Evolutionary conservation across 2,329 filamentous ascomycete species (phyloP).

Genomic region (Aspergillus uvarum): DNA sequence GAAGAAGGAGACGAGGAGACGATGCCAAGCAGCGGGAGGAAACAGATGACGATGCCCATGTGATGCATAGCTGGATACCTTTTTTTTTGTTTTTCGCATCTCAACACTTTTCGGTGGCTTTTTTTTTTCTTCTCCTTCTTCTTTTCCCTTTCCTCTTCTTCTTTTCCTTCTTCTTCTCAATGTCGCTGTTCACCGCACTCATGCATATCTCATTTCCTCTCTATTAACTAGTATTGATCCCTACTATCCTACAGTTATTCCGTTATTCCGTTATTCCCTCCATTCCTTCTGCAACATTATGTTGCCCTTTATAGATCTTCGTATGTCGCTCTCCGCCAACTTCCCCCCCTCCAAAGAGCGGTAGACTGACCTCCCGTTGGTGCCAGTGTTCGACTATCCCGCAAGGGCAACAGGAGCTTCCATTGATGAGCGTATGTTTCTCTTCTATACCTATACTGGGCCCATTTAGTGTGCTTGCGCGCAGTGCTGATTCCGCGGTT

Average conservation of each 20-base stretch:
- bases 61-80: no score
- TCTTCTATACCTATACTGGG: background rate
- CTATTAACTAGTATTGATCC: background rate
- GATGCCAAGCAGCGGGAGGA: slow-evolving; percentile 10
- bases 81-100: no score
- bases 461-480: background rate
- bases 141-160: background rate
- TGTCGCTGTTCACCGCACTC: background rate
- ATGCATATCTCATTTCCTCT: slow-evolving; percentile 1
- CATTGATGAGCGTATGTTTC: slow-evolving; percentile 59
- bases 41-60: slow-evolving; percentile 7
- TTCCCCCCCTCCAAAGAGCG: slow-evolving; percentile 6
- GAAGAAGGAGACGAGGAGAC: background rate
- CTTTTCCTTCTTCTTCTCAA: background rate
- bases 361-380: slow-evolving; percentile 15
- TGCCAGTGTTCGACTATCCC: slow-evolving; percentile 61
- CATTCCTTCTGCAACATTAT: slow-evolving; percentile 41
- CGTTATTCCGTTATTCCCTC: background rate
- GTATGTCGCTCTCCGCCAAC: slow-evolving; percentile 39
- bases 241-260: background rate
- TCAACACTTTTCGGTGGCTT: background rate
- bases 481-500: background rate
- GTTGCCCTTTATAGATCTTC: slow-evolving; percentile 63
- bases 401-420: slow-evolving; percentile 60
- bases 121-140: no score